Conservation (phyloP, 2,329 filamentous ascomycete genomes). For the Dactylonectria estremocensis region DNA sequence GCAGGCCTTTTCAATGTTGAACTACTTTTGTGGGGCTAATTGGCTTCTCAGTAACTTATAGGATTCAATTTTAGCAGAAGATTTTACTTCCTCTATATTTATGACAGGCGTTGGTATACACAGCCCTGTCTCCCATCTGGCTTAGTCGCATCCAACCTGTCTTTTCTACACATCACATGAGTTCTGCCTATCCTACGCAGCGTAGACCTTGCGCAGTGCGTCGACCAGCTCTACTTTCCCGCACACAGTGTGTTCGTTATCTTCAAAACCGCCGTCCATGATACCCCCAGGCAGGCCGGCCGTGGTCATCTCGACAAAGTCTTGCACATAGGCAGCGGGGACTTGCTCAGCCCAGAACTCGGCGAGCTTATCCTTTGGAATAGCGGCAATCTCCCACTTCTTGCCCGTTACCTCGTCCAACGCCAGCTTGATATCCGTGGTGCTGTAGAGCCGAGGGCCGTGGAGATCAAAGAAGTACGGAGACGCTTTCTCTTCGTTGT, state of each 20-base stretch:
- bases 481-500: conserved; percentile 17
- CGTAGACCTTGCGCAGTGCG: conserved; percentile 36
- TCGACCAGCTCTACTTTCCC: conserved; percentile 48
- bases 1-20: too few species aligned
- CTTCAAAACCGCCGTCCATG: conserved; percentile 41
- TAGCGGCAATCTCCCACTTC: conserved; percentile 39
- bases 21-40: too few species aligned
- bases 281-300: conserved; percentile 46
- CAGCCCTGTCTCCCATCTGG: too few species aligned
- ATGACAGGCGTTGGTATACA: too few species aligned
- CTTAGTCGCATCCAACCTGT: background rate
- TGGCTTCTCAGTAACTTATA: too few species aligned
- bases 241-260: conserved; percentile 43
- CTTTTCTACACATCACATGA: background rate
- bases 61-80: too few species aligned
- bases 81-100: too few species aligned
- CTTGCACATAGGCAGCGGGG: conserved; percentile 40
- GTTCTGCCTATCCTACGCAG: background rate
- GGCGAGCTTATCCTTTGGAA: conserved; percentile 44
- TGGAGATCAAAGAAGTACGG: conserved; percentile 45
- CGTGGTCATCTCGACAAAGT: conserved; percentile 50
- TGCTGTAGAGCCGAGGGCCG: conserved; percentile 49
- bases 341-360: conserved; percentile 45
- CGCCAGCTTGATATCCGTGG: conserved; percentile 48
- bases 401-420: conserved; percentile 49